Conservation (phyloP, 495 filamentous ascomycete genomes). For the Acidiella bohemica region DNA sequence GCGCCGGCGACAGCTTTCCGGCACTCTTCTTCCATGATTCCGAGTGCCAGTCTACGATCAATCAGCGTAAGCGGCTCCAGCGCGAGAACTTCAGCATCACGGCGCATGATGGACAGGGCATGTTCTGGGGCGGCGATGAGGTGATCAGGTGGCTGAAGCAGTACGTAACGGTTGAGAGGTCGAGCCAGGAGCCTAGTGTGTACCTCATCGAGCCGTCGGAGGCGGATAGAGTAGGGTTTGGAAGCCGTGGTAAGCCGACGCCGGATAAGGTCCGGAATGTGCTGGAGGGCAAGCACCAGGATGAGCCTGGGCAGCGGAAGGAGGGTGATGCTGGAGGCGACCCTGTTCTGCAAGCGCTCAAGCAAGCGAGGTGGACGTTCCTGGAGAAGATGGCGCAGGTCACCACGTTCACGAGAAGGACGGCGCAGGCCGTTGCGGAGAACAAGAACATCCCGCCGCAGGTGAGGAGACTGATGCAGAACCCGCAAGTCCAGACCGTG, state of each 20-base stretch:
- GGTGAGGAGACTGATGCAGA: conserved; percentile 68
- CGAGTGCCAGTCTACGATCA: conserved; percentile 89
- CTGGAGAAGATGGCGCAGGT: conserved; percentile 92
- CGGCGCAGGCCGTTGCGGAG: conserved; percentile 81
- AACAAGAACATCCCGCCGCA: conserved; percentile 81
- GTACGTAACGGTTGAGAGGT: conserved; percentile 71
- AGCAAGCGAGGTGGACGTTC: conserved; percentile 91
- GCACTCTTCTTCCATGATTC: conserved; percentile 94
- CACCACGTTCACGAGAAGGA: conserved; percentile 83
- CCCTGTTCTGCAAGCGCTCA: conserved; percentile 83
- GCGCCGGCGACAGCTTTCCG: conserved; percentile 81
- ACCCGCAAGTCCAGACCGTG: conserved; percentile 87
- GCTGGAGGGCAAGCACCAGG: conserved; percentile 21
- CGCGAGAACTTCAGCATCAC: conserved; percentile 85
- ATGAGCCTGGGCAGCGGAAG: conserved; percentile 25
- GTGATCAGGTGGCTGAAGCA: conserved; percentile 77
- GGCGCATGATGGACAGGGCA: conserved; percentile 53
- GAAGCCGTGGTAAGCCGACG: conserved; percentile 38
- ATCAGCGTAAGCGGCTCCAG: conserved; percentile 77
- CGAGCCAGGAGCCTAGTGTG: conserved; percentile 68
- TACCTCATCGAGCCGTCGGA: conserved; percentile 79
- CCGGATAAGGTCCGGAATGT: conserved; percentile 28
- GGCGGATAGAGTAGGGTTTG: conserved; percentile 74
- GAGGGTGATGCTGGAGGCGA: conserved; percentile 68
- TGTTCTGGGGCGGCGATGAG: conserved; percentile 98